A percentile compares a stretch with the other conserved stretches of the same genome.
Evolutionary conservation across 345 rosid genomes (phyloP).

Genomic region (Trapa bicornis): DNA sequence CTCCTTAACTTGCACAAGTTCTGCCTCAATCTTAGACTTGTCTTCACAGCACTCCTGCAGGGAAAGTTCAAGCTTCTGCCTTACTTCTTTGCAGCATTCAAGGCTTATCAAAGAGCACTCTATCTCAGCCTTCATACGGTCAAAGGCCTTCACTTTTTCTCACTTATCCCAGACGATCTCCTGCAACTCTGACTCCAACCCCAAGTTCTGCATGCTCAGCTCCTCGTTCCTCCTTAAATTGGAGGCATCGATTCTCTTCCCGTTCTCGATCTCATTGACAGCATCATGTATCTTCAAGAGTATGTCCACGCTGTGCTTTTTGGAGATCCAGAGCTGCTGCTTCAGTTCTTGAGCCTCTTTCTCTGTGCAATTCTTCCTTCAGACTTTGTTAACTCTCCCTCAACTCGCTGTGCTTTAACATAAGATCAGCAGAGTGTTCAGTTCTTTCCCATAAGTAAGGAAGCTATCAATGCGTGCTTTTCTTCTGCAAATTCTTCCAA

Average conservation of each 20-base stretch:
- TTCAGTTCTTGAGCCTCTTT: constrained; percentile 72
- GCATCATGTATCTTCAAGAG: constrained; percentile 88
- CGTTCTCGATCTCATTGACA: constrained; percentile 63
- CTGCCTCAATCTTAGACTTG: constrained; percentile 42
- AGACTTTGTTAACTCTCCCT: constrained; percentile 15
- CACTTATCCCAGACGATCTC: constrained; percentile 49
- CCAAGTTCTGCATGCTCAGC: constrained; percentile 52
- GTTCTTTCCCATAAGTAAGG: constrained; percentile 46
- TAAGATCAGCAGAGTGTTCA: constrained; percentile 35
- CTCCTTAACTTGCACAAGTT: constrained; percentile 41
- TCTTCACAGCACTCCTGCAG: constrained; percentile 50
- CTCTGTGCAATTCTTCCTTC: constrained; percentile 33
- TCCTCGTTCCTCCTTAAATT: constrained; percentile 71
- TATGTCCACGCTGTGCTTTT: constrained; percentile 82
- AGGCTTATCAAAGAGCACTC: constrained; percentile 91
- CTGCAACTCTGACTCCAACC: constrained; percentile 66
- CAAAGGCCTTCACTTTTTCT: constrained; percentile 58
- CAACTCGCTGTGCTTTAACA: constrained; percentile 25
- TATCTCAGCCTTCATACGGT: constrained; percentile 80
- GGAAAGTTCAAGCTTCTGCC: constrained; percentile 57
- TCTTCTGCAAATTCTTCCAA: constrained; percentile 42
- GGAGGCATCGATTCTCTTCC: constrained; percentile 70
- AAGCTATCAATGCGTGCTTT: constrained; percentile 36
- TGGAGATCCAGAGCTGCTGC: constrained; percentile 73
- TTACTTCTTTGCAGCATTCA: constrained; percentile 96